Evolutionary conservation across 2,329 filamentous ascomycete species (phyloP).

Genomic region (Ophiobolus disseminans): DNA sequence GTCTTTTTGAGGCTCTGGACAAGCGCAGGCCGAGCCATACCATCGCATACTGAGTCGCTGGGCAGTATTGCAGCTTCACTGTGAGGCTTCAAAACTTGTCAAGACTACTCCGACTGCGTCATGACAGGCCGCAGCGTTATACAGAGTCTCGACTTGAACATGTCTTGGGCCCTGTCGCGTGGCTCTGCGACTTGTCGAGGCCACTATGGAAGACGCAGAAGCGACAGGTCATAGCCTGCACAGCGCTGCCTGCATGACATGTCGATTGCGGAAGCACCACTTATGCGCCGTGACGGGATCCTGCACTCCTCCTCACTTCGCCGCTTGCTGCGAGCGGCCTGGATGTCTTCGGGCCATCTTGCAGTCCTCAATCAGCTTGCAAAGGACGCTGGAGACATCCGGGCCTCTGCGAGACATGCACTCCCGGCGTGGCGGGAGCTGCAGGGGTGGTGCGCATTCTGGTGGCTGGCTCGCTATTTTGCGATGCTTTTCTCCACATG

Average conservation of each 20-base stretch:
- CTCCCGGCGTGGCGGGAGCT: too few species aligned
- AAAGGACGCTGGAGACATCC: background rate
- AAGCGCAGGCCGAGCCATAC: background rate
- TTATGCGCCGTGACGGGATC: conserved; percentile 16
- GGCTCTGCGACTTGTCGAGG: conserved; percentile 13
- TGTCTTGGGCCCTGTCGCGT: conserved; percentile 25
- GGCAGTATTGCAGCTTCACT: background rate
- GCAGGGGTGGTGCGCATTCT: conserved; percentile 12
- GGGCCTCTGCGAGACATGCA: background rate
- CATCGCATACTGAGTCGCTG: background rate
- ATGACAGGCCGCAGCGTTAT: background rate
- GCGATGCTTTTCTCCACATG: conserved; percentile 28
- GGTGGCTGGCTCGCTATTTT: conserved; percentile 22
- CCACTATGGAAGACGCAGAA: background rate
- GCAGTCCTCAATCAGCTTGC: background rate
- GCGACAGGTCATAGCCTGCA: conserved; percentile 16
- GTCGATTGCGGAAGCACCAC: conserved; percentile 18
- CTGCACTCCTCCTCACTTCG: conserved; percentile 23
- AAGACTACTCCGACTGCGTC: conserved; percentile 2
- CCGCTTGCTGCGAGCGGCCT: conserved; percentile 18
- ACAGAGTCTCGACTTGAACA: background rate
- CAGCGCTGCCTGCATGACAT: conserved; percentile 24
- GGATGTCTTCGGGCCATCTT: background rate
- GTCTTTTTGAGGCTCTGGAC: background rate
- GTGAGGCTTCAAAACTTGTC: background rate